These are phyloP conservation scores for Boletus bicolor DNA, from an alignment of 768 basidiomycete genomes.

Conservation along the genomic window DNA sequence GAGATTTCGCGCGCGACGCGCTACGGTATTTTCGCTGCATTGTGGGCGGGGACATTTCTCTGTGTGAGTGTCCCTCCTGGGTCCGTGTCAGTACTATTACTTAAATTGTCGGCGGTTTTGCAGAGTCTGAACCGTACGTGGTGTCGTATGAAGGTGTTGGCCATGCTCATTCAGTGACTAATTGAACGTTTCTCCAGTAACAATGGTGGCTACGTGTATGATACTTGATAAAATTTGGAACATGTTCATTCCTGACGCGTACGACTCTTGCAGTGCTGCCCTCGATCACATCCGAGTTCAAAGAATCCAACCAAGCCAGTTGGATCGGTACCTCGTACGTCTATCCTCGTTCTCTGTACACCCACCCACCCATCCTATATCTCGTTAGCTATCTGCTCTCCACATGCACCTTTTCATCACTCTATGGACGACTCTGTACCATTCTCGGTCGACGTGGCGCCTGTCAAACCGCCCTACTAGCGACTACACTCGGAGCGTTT, in stretches of 20 bases:
- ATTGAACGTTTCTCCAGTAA: slow-evolving; percentile 7
- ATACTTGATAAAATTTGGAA: background rate
- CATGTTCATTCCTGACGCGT: background rate
- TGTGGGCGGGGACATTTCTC: slow-evolving; percentile 70
- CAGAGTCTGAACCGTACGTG: slow-evolving; percentile 17
- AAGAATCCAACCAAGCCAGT: slow-evolving; percentile 27
- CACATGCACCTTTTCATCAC: slow-evolving; percentile 74
- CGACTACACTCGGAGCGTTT: slow-evolving; percentile 57
- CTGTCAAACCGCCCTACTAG: slow-evolving; percentile 58
- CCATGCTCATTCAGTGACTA: background rate
- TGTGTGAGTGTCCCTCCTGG: slow-evolving; percentile 43
- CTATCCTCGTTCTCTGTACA: background rate
- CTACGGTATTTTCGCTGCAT: slow-evolving; percentile 60
- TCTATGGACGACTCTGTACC: slow-evolving; percentile 75
- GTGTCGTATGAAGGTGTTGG: background rate
- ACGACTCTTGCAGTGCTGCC: slow-evolving; percentile 4
- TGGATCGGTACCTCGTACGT: slow-evolving; percentile 27
- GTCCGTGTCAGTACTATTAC: too few species aligned
- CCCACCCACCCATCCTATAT: background rate
- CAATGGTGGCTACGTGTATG: slow-evolving; percentile 26
- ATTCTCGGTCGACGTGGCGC: slow-evolving; percentile 69
- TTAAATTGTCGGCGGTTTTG: background rate
- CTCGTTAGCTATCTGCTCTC: slow-evolving; percentile 55
- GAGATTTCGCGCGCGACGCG: slow-evolving; percentile 56
- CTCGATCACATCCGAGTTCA: slow-evolving; percentile 24